A percentile compares a stretch with the other conserved stretches of the same genome.
Conservation (phyloP, 176 grass and related monocot species). For the Lolium rigidum region DNA sequence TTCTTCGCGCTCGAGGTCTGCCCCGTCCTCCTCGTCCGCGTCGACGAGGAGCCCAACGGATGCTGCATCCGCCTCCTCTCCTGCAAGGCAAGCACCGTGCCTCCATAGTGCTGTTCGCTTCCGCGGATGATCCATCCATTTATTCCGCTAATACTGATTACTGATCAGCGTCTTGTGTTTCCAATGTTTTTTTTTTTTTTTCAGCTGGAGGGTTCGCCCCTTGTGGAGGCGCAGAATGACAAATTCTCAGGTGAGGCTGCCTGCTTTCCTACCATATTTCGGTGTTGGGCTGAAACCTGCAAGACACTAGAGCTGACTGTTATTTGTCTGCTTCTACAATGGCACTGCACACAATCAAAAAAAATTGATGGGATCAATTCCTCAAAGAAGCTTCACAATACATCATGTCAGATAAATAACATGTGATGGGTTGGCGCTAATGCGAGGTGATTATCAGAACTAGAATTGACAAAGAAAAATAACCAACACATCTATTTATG, state of each 20-base stretch:
- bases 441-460: no score
- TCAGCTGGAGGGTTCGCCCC: slow-evolving; percentile 92
- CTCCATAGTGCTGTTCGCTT: not conserved
- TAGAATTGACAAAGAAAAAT: no score
- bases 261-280: not conserved
- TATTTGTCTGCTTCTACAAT: not conserved
- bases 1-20: slow-evolving; percentile 97
- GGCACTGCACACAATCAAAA: not conserved
- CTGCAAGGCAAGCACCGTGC: not conserved
- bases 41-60: slow-evolving; percentile 81
- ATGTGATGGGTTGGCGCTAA: no score
- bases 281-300: not conserved
- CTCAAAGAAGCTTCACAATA: not conserved
- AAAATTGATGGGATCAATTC: not conserved
- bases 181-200: no score
- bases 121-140: no score
- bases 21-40: slow-evolving; percentile 89
- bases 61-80: slow-evolving; percentile 31
- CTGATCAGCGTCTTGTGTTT: not conserved
- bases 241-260: slow-evolving; percentile 81
- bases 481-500: no score
- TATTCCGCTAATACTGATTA: not conserved
- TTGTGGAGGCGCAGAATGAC: slow-evolving; percentile 96
- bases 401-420: no score
- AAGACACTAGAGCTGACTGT: not conserved